Evolutionary conservation across 2,329 filamentous ascomycete genomes (phyloP).

Genomic region (Colletotrichum endophyticum): DNA sequence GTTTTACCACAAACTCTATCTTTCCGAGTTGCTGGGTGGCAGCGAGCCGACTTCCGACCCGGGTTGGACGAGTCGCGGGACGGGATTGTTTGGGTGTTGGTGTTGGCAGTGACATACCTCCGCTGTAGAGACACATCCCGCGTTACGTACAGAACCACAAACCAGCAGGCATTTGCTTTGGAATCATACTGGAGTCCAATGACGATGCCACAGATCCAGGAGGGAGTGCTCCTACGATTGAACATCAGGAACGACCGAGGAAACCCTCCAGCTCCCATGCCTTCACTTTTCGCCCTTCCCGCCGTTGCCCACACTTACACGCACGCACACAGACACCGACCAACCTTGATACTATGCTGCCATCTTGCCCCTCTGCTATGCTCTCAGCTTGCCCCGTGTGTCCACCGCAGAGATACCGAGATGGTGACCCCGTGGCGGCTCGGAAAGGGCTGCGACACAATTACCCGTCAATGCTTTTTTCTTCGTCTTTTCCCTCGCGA

Average conservation of each 20-base stretch:
- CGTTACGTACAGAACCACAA: not conserved
- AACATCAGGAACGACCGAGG: not conserved
- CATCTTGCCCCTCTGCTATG: not conserved
- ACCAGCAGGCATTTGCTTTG: not conserved
- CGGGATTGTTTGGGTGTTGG: not conserved
- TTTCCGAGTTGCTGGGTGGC: slow-evolving; percentile 9
- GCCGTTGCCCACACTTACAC: not conserved
- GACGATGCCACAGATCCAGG: not conserved
- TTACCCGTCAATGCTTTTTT: not conserved
- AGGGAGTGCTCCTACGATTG: slow-evolving; percentile 8
- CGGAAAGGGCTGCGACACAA: not conserved
- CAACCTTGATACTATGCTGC: not conserved
- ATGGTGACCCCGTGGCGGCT: not conserved
- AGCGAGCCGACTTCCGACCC: slow-evolving; percentile 19
- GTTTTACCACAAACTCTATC: slow-evolving; percentile 20
- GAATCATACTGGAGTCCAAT: not conserved
- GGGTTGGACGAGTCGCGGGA: slow-evolving; percentile 12
- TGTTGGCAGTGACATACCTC: not conserved
- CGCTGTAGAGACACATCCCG: not conserved
- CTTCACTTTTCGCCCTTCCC: slow-evolving; percentile 4
- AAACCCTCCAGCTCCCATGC: slow-evolving; percentile 2
- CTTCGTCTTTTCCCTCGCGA: not conserved
- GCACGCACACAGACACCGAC: not conserved
- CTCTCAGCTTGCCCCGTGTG: not conserved
- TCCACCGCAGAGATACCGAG: not conserved